These are phyloP conservation scores for Chlamydomonas sphaeroides DNA, from an alignment of 139 green algal species.

Conservation along the genomic window DNA sequence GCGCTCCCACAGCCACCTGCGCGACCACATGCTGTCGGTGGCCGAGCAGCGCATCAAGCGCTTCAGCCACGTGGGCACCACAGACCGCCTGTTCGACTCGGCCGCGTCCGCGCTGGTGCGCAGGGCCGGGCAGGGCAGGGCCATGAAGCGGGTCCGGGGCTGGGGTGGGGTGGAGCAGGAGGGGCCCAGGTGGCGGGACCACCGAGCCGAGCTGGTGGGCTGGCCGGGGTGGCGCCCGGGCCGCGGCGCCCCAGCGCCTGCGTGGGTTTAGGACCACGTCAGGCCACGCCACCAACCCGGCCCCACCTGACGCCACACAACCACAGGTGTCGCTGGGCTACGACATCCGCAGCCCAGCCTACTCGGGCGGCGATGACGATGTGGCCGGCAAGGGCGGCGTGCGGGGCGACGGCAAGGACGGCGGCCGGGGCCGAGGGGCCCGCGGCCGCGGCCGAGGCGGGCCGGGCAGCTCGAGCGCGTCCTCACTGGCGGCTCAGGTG, in stretches of 20 bases:
- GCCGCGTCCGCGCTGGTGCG: conserved; percentile 66
- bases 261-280: no score
- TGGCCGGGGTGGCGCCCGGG: no score
- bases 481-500: conserved; percentile 11
- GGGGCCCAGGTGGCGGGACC: no score
- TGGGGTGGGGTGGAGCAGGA: no score
- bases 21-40: conserved; percentile 53
- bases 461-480: no score
- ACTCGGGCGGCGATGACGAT: conserved; percentile 43
- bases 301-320: no score
- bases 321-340: conserved; percentile 39
- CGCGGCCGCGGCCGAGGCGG: not conserved
- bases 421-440: not conserved
- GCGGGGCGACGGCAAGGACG: not conserved
- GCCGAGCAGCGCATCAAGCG: conserved; percentile 53
- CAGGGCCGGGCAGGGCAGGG: no score
- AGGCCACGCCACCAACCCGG: no score
- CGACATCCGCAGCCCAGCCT: conserved; percentile 50
- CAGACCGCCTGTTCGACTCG: conserved; percentile 68
- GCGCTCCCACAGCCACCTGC: not conserved
- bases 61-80: conserved; percentile 81
- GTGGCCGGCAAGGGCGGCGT: not conserved
- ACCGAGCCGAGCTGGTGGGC: no score
- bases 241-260: no score
- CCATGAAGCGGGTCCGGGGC: no score